Evolutionary conservation across 805 yeast species (phyloP).

Genomic region (Yamadazyma ubonensis): DNA sequence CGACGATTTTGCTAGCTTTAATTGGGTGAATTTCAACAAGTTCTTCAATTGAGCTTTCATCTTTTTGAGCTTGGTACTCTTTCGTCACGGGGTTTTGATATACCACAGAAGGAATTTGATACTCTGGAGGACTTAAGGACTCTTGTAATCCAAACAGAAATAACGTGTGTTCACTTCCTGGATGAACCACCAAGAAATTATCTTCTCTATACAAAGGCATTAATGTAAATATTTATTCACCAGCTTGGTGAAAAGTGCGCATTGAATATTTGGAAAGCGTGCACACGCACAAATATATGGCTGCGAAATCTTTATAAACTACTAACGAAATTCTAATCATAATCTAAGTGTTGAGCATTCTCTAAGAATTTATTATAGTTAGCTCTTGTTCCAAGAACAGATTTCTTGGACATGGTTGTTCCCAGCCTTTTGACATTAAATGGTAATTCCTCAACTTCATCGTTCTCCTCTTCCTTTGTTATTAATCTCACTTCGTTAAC

Average conservation of each 20-base stretch:
- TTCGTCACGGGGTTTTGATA: constrained; percentile 43
- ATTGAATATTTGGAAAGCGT: not conserved
- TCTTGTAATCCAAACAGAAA: constrained; percentile 81
- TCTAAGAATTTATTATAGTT: constrained; percentile 39
- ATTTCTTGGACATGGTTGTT: constrained; percentile 31
- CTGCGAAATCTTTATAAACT: not conserved
- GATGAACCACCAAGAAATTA: constrained; percentile 58
- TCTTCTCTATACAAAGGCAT: constrained; percentile 49
- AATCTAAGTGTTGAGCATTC: constrained; percentile 20
- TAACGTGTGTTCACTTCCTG: constrained; percentile 74
- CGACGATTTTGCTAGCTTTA: constrained; percentile 57
- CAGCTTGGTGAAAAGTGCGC: constrained; percentile 6
- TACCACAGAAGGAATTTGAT: constrained; percentile 75
- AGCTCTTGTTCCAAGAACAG: constrained; percentile 40
- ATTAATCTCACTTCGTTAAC: constrained; percentile 34
- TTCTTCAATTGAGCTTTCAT: constrained; percentile 20
- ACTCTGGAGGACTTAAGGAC: constrained; percentile 70
- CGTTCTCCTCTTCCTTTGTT: constrained; percentile 14
- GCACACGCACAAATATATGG: not conserved
- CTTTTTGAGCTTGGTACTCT: constrained; percentile 40
- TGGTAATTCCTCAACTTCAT: constrained; percentile 5
- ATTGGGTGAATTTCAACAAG: constrained; percentile 60
- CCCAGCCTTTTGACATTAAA: constrained; percentile 23
- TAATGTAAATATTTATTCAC: constrained; percentile 2
- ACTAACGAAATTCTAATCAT: constrained; percentile 4